Conservation (phyloP, 73 alveolate species). For the Breviolum minutum region DNA sequence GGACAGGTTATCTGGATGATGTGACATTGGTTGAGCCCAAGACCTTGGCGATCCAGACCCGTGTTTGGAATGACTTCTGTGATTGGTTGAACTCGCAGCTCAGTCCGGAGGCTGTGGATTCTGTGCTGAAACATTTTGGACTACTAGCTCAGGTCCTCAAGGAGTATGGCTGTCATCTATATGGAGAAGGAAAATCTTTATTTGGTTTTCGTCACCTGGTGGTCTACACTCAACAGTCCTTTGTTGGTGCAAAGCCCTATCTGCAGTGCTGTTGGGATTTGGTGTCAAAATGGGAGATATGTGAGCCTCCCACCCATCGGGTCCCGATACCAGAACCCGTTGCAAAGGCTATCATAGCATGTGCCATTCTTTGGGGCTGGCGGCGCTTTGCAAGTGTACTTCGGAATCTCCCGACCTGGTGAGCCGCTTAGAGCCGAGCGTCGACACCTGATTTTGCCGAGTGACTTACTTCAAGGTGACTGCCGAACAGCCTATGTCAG, state of each 20-base stretch:
- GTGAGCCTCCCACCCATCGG: neutral
- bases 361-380: neutral
- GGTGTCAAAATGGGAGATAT: neutral
- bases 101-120: neutral
- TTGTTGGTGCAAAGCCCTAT: neutral
- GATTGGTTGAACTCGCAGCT: neutral
- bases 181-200: neutral
- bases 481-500: neutral
- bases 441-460: neutral
- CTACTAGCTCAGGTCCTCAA: neutral
- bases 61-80: neutral
- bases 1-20: neutral
- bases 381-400: neutral
- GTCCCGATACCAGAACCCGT: neutral
- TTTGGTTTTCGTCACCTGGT: neutral
- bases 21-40: neutral
- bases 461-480: neutral
- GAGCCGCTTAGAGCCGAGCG: neutral
- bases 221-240: neutral
- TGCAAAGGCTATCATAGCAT: neutral
- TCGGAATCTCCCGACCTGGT: neutral
- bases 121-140: neutral
- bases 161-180: neutral
- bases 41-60: neutral
- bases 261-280: neutral